Percentiles rank a stretch among this genome's conserved stretches.
phyloP scores from a whole-genome alignment of 495 filamentous ascomycete species.

The Hypoxylon fragiforme region DNA sequence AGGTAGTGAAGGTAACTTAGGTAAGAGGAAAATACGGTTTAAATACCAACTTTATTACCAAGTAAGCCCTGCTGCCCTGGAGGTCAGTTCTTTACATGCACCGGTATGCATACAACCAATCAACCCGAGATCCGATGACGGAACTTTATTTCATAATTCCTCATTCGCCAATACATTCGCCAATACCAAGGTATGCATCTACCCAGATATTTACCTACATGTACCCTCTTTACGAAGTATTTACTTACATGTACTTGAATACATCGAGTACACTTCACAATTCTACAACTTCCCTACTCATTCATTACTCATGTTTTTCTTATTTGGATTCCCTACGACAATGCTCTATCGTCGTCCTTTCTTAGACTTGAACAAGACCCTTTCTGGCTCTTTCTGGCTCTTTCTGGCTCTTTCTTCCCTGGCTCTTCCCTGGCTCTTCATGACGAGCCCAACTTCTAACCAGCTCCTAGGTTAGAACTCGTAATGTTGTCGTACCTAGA shows the following conservation, averaged over 20 bases:
- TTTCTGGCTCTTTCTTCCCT: neutral
- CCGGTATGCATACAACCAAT: too few species aligned
- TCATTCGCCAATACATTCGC: neutral
- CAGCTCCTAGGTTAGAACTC: slow-evolving; percentile 8
- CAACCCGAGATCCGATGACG: slow-evolving; percentile 21
- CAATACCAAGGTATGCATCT: neutral
- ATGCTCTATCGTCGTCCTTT: slow-evolving; percentile 24
- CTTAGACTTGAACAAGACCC: slow-evolving; percentile 9
- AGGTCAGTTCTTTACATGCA: too few species aligned
- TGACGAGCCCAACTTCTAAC: slow-evolving; percentile 24
- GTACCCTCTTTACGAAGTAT: too few species aligned
- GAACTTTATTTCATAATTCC: neutral
- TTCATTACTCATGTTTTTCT: slow-evolving; percentile 31
- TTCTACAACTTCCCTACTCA: too few species aligned
- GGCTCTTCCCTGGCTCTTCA: slow-evolving; percentile 8
- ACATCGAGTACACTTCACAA: too few species aligned
- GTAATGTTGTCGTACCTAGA: slow-evolving; percentile 12
- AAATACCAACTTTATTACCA: too few species aligned
- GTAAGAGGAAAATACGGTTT: too few species aligned
- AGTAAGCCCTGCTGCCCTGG: too few species aligned
- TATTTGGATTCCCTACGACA: slow-evolving; percentile 20
- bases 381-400: slow-evolving; percentile 8
- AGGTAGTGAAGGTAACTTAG: too few species aligned
- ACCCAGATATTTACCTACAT: too few species aligned
- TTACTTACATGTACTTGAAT: too few species aligned